Evolutionary conservation across 495 filamentous ascomycete genomes (phyloP).

Genomic region (Viridothelium virens): DNA sequence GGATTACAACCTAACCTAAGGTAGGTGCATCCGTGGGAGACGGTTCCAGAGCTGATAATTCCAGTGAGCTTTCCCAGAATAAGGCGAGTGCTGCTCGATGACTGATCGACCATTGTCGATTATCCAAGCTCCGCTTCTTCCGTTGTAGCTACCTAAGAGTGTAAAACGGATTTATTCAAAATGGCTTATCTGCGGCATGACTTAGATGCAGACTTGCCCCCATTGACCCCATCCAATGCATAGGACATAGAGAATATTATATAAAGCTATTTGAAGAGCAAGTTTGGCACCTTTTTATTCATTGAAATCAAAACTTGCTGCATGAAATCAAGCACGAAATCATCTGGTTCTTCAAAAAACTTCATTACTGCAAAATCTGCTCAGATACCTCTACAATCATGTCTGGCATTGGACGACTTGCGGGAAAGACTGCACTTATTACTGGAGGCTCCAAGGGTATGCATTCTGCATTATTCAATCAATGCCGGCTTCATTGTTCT

Average conservation of each 20-base stretch:
- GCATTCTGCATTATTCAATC: not conserved
- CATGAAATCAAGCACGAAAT: not conserved
- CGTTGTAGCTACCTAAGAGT: not conserved
- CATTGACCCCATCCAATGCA: not conserved
- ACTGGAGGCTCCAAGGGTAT: slow-evolving; percentile 16
- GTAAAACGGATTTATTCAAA: not conserved
- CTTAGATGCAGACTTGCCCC: not conserved
- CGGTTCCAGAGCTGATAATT: too few species aligned
- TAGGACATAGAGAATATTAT: not conserved
- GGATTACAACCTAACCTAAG: too few species aligned
- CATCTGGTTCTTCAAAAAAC: not conserved
- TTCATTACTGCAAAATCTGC: not conserved
- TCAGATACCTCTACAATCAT: not conserved
- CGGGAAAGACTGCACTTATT: slow-evolving; percentile 14
- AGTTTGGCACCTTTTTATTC: not conserved
- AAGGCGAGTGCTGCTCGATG: not conserved
- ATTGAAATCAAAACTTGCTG: not conserved
- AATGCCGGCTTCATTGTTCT: not conserved
- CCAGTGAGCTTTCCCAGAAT: not conserved
- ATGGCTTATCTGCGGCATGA: not conserved
- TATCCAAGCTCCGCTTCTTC: too few species aligned
- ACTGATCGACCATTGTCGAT: not conserved
- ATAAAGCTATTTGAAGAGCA: not conserved
- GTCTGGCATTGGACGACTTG: not conserved
- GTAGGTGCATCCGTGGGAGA: too few species aligned